These are phyloP conservation scores for Candida pseudoviswanathii DNA, from an alignment of 1,139 yeast genomes.

Conservation along the genomic window DNA sequence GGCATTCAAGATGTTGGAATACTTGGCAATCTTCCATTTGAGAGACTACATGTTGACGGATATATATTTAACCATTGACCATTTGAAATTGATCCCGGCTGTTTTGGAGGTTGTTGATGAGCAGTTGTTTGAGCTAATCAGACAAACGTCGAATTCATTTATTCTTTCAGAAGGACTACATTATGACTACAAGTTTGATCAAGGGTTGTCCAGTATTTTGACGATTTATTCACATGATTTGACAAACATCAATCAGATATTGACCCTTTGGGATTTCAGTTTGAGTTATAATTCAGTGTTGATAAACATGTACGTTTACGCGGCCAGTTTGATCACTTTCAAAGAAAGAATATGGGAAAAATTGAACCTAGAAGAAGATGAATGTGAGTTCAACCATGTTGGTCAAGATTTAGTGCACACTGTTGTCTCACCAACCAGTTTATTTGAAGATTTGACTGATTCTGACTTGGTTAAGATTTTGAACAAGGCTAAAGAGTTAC, in stretches of 20 bases:
- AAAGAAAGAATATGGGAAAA: conserved; percentile 41
- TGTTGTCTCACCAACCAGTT: conserved; percentile 35
- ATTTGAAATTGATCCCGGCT: conserved; percentile 65
- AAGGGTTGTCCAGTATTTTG: conserved; percentile 71
- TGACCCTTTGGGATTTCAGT: conserved; percentile 64
- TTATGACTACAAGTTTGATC: conserved; percentile 52
- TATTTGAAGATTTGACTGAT: conserved; percentile 34
- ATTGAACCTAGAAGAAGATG: conserved; percentile 19
- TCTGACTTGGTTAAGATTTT: conserved; percentile 40
- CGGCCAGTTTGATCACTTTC: conserved; percentile 47
- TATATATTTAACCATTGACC: conserved; percentile 65
- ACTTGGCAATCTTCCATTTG: conserved; percentile 61
- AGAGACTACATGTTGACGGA: conserved; percentile 85
- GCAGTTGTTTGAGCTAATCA: conserved; percentile 51
- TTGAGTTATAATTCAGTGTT: conserved; percentile 49
- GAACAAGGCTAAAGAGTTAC: conserved; percentile 31
- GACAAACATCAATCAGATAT: conserved; percentile 47
- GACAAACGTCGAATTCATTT: conserved; percentile 35
- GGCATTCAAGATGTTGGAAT: conserved; percentile 55
- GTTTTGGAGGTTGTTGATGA: conserved; percentile 55
- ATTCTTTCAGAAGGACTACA: conserved; percentile 28
- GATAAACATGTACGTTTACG: conserved; percentile 57
- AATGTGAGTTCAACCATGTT: conserved; percentile 21
- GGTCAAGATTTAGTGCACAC: conserved; percentile 51
- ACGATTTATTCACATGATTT: conserved; percentile 82